A percentile compares a stretch with the other conserved stretches of the same genome.
phyloP scores from a whole-genome alignment of 345 rosid genomes.

The Crucihimalaya himalaica region DNA sequence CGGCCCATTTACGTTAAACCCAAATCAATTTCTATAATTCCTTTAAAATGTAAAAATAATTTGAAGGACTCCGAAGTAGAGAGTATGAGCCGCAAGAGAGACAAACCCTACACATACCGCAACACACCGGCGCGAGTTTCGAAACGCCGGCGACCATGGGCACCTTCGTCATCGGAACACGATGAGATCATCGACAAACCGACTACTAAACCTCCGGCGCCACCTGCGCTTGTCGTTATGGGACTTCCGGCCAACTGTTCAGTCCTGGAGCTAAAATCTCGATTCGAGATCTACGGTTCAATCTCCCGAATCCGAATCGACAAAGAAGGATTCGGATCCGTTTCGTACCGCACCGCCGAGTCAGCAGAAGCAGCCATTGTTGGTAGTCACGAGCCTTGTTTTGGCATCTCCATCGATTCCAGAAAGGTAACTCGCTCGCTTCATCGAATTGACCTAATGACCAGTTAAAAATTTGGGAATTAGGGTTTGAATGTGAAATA shows the following conservation, averaged over 20 bases:
- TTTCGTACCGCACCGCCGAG: slow-evolving; percentile 65
- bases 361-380: slow-evolving; percentile 80
- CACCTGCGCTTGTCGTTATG: slow-evolving; percentile 60
- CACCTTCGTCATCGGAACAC: slow-evolving; percentile 34
- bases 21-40: background rate
- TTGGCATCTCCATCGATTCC: slow-evolving; percentile 67
- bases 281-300: slow-evolving; percentile 92
- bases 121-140: slow-evolving; percentile 25
- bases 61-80: background rate
- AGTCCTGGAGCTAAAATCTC: slow-evolving; percentile 86
- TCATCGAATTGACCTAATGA: too few relatives aligned
- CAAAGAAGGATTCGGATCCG: slow-evolving; percentile 58
- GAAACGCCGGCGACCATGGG: slow-evolving; percentile 69
- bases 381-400: slow-evolving; percentile 70
- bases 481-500: too few relatives aligned
- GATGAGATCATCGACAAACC: slow-evolving; percentile 45
- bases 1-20: background rate
- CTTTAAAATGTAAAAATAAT: background rate
- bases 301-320: slow-evolving; percentile 85
- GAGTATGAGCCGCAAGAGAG: slow-evolving; percentile 40
- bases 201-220: slow-evolving; percentile 48
- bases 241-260: slow-evolving; percentile 68
- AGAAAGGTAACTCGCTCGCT: slow-evolving; percentile 36
- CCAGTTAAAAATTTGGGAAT: background rate
- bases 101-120: slow-evolving; percentile 25